Percentiles rank a stretch among this genome's conserved stretches.
These are phyloP conservation scores for Tephrocybe sp. DNA, from an alignment of 768 basidiomycete genomes.

Conservation along the genomic window DNA sequence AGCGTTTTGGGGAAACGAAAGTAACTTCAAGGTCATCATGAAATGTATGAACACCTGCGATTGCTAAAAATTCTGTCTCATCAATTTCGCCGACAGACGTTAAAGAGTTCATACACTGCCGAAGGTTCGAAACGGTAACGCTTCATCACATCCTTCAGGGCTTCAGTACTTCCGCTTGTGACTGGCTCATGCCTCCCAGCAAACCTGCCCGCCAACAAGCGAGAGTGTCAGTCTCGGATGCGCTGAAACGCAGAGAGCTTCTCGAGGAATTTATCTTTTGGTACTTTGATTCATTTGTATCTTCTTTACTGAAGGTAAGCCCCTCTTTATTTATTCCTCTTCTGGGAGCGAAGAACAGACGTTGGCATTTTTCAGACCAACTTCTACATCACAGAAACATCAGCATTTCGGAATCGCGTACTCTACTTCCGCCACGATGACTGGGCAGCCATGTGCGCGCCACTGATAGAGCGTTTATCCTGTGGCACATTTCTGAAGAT, in stretches of 20 bases:
- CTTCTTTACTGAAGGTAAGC: conserved; percentile 72
- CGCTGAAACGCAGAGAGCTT: conserved; percentile 75
- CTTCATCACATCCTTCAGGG: conserved; percentile 78
- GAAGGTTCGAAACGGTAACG: conserved; percentile 80
- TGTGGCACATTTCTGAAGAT: conserved; percentile 70
- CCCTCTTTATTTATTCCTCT: too few species aligned
- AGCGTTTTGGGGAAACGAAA: conserved; percentile 73
- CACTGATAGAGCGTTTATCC: conserved; percentile 76
- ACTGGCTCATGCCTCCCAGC: conserved; percentile 68
- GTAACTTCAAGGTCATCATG: conserved; percentile 62
- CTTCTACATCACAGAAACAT: conserved; percentile 93
- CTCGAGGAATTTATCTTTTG: conserved; percentile 91
- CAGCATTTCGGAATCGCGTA: conserved; percentile 77
- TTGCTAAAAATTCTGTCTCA: not conserved
- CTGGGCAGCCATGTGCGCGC: conserved; percentile 82
- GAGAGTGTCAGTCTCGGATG: conserved; percentile 63
- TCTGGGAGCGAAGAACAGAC: not conserved
- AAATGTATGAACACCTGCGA: conserved; percentile 41
- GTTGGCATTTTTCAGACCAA: conserved; percentile 58
- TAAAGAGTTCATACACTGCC: conserved; percentile 67
- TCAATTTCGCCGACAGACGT: conserved; percentile 47
- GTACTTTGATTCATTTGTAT: conserved; percentile 87
- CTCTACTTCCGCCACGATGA: conserved; percentile 95
- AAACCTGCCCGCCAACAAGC: conserved; percentile 35
- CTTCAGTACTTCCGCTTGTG: conserved; percentile 71